Conservation (phyloP, 1,284 basidiomycete genomes). For the Malassezia psittaci region DNA sequence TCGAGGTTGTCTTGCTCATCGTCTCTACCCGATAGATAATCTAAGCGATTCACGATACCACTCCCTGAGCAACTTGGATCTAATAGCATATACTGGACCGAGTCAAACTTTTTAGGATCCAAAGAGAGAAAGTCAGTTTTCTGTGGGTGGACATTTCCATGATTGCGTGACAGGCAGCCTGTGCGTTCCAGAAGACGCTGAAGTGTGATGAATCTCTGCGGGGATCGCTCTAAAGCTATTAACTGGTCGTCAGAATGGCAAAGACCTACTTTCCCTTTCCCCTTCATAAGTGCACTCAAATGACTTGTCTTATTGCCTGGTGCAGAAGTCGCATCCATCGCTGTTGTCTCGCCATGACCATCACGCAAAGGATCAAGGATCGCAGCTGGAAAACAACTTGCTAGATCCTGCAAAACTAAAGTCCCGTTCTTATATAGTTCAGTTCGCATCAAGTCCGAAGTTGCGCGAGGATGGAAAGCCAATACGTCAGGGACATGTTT, state of each 20-base stretch:
- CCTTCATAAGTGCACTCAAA: constrained; percentile 60
- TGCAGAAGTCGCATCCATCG: constrained; percentile 89
- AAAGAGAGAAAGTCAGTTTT: constrained; percentile 33
- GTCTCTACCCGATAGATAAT: constrained; percentile 22
- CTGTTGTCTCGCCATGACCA: constrained; percentile 36
- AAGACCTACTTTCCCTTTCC: background rate
- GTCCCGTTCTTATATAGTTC: constrained; percentile 61
- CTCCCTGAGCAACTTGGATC: constrained; percentile 40
- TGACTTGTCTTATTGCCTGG: constrained; percentile 98
- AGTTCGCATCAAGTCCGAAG: constrained; percentile 25
- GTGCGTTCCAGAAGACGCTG: constrained; percentile 17
- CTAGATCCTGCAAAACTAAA: constrained; percentile 91
- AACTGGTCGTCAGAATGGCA: constrained; percentile 8
- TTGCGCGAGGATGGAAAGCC: constrained; percentile 58
- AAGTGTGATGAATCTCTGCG: constrained; percentile 21
- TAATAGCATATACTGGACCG: constrained; percentile 35
- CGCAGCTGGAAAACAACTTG: constrained; percentile 86
- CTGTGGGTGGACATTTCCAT: constrained; percentile 24
- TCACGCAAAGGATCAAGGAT: constrained; percentile 49
- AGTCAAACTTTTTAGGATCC: constrained; percentile 15
- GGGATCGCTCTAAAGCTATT: constrained; percentile 33
- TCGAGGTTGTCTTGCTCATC: constrained; percentile 18
- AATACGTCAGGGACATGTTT: constrained; percentile 68
- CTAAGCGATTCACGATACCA: constrained; percentile 40
- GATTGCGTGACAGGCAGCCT: constrained; percentile 7